Percentiles rank a stretch among this genome's conserved stretches.
phyloP scores from a whole-genome alignment of 352 stramenopile species.

The Pythium dissimile region DNA sequence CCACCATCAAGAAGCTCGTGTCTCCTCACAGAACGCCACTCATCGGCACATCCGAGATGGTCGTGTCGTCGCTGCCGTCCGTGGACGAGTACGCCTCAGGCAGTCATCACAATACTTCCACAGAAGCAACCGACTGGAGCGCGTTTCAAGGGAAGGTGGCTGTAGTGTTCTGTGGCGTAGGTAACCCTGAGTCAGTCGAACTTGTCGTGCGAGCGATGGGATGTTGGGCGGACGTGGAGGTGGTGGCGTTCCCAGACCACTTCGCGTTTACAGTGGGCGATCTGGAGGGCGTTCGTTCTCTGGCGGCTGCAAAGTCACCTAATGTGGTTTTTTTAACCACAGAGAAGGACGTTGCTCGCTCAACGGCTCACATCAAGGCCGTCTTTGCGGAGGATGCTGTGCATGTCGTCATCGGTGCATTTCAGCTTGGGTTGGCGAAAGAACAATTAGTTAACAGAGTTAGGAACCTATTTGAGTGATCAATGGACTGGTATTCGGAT shows the following conservation, averaged over 20 bases:
- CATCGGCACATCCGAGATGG: conserved; percentile 52
- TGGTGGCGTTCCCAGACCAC: conserved; percentile 64
- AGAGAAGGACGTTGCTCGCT: conserved; percentile 59
- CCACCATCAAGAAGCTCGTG: conserved; percentile 12
- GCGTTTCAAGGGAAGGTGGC: conserved; percentile 23
- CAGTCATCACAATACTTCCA: not conserved
- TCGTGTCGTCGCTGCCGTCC: conserved; percentile 25
- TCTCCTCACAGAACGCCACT: conserved; percentile 14
- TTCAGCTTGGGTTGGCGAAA: not conserved
- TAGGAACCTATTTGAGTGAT: conserved; percentile 11
- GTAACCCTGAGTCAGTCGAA: conserved; percentile 58
- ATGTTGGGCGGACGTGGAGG: conserved; percentile 26
- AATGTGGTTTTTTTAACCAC: conserved; percentile 54
- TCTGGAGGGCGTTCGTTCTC: conserved; percentile 25
- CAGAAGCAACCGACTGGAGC: not conserved
- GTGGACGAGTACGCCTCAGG: conserved; percentile 1
- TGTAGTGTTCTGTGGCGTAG: conserved; percentile 56
- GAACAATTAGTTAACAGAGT: conserved; percentile 14
- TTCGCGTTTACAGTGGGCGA: conserved; percentile 43
- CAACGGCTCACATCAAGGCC: conserved; percentile 11
- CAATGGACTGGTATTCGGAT: not conserved
- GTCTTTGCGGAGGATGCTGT: conserved; percentile 4
- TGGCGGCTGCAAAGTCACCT: not conserved
- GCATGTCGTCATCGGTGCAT: conserved; percentile 11
- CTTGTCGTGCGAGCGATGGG: conserved; percentile 34